A percentile compares a stretch with the other conserved stretches of the same genome.
These are phyloP conservation scores for Filosporella fistucella DNA, from an alignment of 495 filamentous ascomycete species.

Conservation along the genomic window DNA sequence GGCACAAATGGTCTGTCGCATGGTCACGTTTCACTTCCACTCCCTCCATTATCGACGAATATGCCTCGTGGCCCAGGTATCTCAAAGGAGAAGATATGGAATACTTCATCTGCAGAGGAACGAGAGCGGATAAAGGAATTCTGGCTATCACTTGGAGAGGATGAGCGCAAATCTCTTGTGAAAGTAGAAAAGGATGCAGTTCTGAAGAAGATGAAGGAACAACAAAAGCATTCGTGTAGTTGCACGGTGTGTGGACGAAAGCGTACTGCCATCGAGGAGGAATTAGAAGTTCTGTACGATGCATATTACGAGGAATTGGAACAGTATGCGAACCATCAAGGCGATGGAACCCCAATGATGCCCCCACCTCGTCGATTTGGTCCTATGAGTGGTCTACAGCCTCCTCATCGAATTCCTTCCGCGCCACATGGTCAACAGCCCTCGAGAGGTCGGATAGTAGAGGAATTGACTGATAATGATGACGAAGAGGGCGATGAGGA, in stretches of 20 bases:
- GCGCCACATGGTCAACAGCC: conserved; percentile 45
- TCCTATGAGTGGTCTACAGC: conserved; percentile 45
- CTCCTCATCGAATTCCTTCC: conserved; percentile 41
- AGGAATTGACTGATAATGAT: conserved; percentile 55
- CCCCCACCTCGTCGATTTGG: conserved; percentile 55
- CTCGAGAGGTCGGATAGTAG: conserved; percentile 48
- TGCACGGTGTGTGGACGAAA: conserved; percentile 97
- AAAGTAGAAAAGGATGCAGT: conserved; percentile 99
- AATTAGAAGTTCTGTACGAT: conserved; percentile 97
- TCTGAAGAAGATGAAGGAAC: conserved; percentile 98
- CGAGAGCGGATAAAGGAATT: conserved; percentile 97
- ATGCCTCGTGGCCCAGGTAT: conserved; percentile 38
- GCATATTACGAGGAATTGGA: conserved; percentile 98
- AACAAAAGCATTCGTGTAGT: conserved; percentile 98
- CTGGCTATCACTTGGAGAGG: conserved; percentile 94
- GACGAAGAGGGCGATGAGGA: conserved; percentile 49
- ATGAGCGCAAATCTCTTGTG: conserved; percentile 87
- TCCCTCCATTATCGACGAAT: conserved; percentile 26
- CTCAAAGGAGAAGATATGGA: conserved; percentile 89
- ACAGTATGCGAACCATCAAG: conserved; percentile 90
- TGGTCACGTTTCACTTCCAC: conserved; percentile 14
- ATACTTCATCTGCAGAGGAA: conserved; percentile 88
- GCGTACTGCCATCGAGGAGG: conserved; percentile 95
- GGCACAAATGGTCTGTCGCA: conserved; percentile 25
- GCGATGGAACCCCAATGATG: conserved; percentile 59